These are phyloP conservation scores for Cyclotella sp. DNA, from an alignment of 108 stramenopile genomes.

Conservation along the genomic window DNA sequence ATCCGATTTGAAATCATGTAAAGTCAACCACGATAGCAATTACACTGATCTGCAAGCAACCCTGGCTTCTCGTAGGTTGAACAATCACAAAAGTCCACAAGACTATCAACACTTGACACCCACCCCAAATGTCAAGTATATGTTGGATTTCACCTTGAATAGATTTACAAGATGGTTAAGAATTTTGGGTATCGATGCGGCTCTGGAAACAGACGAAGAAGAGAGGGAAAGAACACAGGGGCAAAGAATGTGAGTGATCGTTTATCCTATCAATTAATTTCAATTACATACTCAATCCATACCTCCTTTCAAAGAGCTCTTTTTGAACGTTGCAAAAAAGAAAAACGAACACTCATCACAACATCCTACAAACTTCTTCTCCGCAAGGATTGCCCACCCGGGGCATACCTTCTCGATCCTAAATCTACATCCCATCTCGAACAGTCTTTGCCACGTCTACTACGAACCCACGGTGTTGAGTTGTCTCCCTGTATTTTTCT, in stretches of 20 bases:
- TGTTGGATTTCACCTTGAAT: conserved; percentile 76
- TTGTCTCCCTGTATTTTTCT: conserved; percentile 72
- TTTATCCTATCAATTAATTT: neutral
- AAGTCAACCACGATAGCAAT: conserved; percentile 8
- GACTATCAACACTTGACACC: conserved; percentile 47
- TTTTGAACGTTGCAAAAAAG: conserved; percentile 78
- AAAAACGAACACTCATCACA: conserved; percentile 78
- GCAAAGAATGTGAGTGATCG: conserved; percentile 60
- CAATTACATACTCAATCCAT: neutral
- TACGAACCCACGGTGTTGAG: conserved; percentile 75
- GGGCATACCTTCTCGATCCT: conserved; percentile 76
- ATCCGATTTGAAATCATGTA: neutral
- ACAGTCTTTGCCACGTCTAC: conserved; percentile 67
- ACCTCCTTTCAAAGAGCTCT: conserved; percentile 42
- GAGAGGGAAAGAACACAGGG: conserved; percentile 70
- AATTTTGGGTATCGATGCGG: conserved; percentile 86
- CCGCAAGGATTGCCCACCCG: conserved; percentile 86
- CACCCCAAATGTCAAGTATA: conserved; percentile 39
- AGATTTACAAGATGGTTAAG: conserved; percentile 82
- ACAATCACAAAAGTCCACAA: conserved; percentile 40
- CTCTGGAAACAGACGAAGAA: conserved; percentile 82
- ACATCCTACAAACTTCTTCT: conserved; percentile 81
- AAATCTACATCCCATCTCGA: conserved; percentile 70
- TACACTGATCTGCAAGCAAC: conserved; percentile 24
- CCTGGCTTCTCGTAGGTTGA: conserved; percentile 28